Evolutionary conservation across 768 basidiomycete genomes (phyloP).

Genomic region (Naganishia onofrii): DNA sequence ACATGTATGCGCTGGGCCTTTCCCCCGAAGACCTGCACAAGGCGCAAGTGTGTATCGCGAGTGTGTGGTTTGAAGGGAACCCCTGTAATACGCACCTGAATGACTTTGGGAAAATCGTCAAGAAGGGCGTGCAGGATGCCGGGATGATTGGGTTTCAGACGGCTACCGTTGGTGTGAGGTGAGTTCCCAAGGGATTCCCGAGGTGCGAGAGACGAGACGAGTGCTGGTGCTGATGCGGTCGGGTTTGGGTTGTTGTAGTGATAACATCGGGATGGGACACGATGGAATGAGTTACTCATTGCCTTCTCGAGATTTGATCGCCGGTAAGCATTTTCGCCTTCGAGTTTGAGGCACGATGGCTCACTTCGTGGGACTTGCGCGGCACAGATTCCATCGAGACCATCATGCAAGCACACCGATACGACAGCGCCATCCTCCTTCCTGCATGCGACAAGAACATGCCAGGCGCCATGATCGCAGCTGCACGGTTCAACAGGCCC

Average conservation of each 20-base stretch:
- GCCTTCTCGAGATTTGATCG: slow-evolving; percentile 82
- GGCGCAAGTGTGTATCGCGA: slow-evolving; percentile 83
- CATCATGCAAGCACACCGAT: slow-evolving; percentile 60
- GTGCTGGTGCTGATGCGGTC: neutral
- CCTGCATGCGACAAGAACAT: slow-evolving; percentile 60
- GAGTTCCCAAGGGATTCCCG: slow-evolving; percentile 34
- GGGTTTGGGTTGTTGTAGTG: slow-evolving; percentile 56
- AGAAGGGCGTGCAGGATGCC: slow-evolving; percentile 72
- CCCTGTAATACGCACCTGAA: slow-evolving; percentile 82
- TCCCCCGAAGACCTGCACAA: slow-evolving; percentile 61
- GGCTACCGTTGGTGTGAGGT: slow-evolving; percentile 83
- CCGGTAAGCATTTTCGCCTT: slow-evolving; percentile 59
- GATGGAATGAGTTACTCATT: slow-evolving; percentile 68
- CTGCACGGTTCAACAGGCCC: slow-evolving; percentile 78
- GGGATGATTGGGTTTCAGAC: slow-evolving; percentile 77
- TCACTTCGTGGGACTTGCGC: neutral
- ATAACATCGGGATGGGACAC: slow-evolving; percentile 86
- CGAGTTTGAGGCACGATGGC: neutral
- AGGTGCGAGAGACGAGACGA: neutral
- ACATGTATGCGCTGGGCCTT: slow-evolving; percentile 30
- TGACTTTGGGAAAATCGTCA: slow-evolving; percentile 73
- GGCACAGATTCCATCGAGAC: slow-evolving; percentile 56
- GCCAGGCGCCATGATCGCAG: slow-evolving; percentile 85
- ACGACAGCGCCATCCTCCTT: slow-evolving; percentile 70
- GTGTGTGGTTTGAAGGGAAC: slow-evolving; percentile 91